Evolutionary conservation across 2,329 filamentous ascomycete genomes (phyloP).

Genomic region (Stemphylium vesicarium): DNA sequence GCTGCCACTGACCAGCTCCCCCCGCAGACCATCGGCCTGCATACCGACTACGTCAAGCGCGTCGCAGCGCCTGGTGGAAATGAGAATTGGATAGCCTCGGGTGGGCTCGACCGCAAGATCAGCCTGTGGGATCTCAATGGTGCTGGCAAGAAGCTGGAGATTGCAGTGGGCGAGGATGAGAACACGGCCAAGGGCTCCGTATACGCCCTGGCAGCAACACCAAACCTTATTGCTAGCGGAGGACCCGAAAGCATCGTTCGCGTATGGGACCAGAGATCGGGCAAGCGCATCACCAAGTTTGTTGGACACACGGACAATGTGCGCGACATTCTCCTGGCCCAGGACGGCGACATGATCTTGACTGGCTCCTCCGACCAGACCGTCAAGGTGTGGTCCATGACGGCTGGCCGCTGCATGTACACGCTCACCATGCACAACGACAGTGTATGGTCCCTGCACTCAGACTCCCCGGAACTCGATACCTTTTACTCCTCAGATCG

Average conservation of each 20-base stretch:
- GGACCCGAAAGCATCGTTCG: constrained; percentile 93
- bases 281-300: constrained; percentile 92
- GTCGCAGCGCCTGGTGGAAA: constrained; percentile 76
- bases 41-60: constrained; percentile 96
- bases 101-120: constrained; percentile 90
- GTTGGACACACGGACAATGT: constrained; percentile 96
- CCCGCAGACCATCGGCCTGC: constrained; percentile 83
- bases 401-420: constrained; percentile 93
- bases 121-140: constrained; percentile 93
- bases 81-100: constrained; percentile 88
- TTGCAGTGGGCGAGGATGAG: constrained; percentile 84
- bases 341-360: constrained; percentile 87
- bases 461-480: constrained; percentile 80
- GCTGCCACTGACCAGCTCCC: constrained; percentile 66
- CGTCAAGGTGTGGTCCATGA: constrained; percentile 97
- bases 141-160: constrained; percentile 82
- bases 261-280: constrained; percentile 87
- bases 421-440: constrained; percentile 99
- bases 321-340: constrained; percentile 86
- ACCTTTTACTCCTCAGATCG: constrained; percentile 96
- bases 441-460: constrained; percentile 95
- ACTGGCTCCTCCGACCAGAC: constrained; percentile 96
- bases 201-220: constrained; percentile 83
- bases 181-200: constrained; percentile 88
- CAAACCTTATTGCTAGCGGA: constrained; percentile 84